Conservation (phyloP, 1,284 basidiomycete genomes). For the Ganoderma resinaceum region DNA sequence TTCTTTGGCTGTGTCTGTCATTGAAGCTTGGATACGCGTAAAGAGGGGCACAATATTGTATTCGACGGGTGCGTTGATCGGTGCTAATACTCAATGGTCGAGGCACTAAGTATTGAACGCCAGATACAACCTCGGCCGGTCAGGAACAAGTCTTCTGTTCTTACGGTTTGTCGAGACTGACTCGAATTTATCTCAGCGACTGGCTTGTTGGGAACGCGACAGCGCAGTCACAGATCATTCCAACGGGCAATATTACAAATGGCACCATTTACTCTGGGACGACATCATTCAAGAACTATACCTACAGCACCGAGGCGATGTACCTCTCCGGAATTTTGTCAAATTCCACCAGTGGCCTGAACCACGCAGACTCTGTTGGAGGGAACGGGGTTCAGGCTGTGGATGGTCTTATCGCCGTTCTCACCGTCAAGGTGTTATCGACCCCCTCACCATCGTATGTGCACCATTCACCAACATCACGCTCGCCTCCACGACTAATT, state of each 20-base stretch:
- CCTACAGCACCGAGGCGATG: conserved; percentile 71
- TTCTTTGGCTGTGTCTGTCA: neutral
- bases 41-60: conserved; percentile 60
- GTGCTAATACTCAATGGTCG: neutral
- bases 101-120: conserved; percentile 8
- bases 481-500: neutral
- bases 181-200: conserved; percentile 57
- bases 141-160: conserved; percentile 26
- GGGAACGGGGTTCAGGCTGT: conserved; percentile 67
- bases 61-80: conserved; percentile 53
- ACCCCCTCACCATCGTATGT: conserved; percentile 43
- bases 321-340: conserved; percentile 75
- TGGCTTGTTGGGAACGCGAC: conserved; percentile 86
- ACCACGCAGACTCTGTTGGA: conserved; percentile 75
- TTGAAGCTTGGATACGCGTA: neutral
- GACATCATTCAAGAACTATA: conserved; percentile 66
- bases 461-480: neutral
- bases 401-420: conserved; percentile 87
- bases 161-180: neutral
- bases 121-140: conserved; percentile 65
- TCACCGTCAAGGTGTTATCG: conserved; percentile 74
- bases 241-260: conserved; percentile 65
- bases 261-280: conserved; percentile 61
- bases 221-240: conserved; percentile 53
- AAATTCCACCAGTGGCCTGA: conserved; percentile 79